Conservation (phyloP, 352 stramenopile genomes). For the Globisporangium ultimum region DNA sequence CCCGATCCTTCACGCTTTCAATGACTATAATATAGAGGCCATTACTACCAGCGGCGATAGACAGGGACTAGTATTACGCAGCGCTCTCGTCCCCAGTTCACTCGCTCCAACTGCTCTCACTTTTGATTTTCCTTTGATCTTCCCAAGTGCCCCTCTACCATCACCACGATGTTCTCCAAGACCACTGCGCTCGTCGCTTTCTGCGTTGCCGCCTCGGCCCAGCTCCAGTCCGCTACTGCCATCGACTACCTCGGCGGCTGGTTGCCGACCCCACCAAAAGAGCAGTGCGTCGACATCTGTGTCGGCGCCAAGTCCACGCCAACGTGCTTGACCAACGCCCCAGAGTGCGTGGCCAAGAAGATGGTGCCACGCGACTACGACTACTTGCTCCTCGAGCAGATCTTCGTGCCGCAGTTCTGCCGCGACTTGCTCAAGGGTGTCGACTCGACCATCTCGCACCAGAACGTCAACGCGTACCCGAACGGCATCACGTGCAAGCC, state of each 20-base stretch:
- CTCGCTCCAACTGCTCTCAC: not conserved
- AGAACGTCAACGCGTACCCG: constrained; percentile 63
- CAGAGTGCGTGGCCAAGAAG: constrained; percentile 49
- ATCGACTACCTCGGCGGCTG: constrained; percentile 59
- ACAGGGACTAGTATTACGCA: too few relatives aligned
- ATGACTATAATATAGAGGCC: too few relatives aligned
- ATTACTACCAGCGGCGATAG: too few relatives aligned
- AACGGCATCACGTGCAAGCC: constrained; percentile 40
- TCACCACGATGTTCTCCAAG: constrained; percentile 4
- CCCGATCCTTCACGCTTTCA: too few relatives aligned
- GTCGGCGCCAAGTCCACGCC: constrained; percentile 39
- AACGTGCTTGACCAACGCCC: constrained; percentile 46
- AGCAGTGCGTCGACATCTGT: constrained; percentile 71
- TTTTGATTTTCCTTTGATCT: not conserved
- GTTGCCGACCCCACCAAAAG: constrained; percentile 33
- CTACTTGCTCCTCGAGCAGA: constrained; percentile 67
- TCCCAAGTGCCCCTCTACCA: not conserved
- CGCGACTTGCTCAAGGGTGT: constrained; percentile 61
- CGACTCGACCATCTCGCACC: constrained; percentile 70
- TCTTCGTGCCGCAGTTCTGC: constrained; percentile 77
- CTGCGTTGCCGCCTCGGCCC: constrained; percentile 8
- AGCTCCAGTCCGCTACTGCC: constrained; percentile 3
- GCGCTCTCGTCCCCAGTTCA: not conserved
- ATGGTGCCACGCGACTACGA: constrained; percentile 63
- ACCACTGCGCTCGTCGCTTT: constrained; percentile 3